Percentiles rank a stretch among this genome's conserved stretches.
These are phyloP conservation scores for Salisapilia sapeloensis DNA, from an alignment of 352 stramenopile species.

Conservation along the genomic window DNA sequence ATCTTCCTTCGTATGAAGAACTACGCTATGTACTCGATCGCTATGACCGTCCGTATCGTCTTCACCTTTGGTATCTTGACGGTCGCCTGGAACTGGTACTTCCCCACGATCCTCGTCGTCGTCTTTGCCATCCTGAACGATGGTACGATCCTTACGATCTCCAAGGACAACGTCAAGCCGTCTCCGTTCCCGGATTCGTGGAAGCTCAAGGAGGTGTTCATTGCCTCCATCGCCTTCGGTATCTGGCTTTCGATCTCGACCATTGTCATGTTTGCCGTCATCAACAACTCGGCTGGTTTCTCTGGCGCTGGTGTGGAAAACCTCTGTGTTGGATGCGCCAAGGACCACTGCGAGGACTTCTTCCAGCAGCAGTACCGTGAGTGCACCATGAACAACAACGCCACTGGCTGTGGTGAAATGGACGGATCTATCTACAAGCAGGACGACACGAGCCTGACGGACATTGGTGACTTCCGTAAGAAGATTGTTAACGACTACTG, in stretches of 20 bases:
- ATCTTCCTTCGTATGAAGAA: slow-evolving; percentile 88
- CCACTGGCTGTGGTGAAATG: slow-evolving; percentile 38
- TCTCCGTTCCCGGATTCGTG: slow-evolving; percentile 45
- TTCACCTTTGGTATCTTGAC: slow-evolving; percentile 79
- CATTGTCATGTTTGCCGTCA: slow-evolving; percentile 34
- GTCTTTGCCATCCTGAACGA: slow-evolving; percentile 86
- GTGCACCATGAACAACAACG: slow-evolving; percentile 24
- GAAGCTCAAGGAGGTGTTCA: slow-evolving; percentile 56
- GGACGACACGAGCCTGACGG: slow-evolving; percentile 10
- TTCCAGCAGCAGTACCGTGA: slow-evolving; percentile 30
- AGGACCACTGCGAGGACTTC: slow-evolving; percentile 34
- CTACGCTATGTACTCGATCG: slow-evolving; percentile 86
- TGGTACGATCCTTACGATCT: slow-evolving; percentile 69
- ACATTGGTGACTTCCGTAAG: slow-evolving; percentile 23
- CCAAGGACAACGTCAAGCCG: slow-evolving; percentile 54
- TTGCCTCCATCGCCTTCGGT: slow-evolving; percentile 46
- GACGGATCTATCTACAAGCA: slow-evolving; percentile 24
- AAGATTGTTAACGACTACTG: slow-evolving; percentile 21
- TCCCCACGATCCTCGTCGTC: slow-evolving; percentile 78
- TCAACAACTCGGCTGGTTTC: slow-evolving; percentile 45
- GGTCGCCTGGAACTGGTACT: slow-evolving; percentile 79
- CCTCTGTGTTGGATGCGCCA: slow-evolving; percentile 41
- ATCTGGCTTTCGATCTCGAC: slow-evolving; percentile 49
- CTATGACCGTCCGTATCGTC: slow-evolving; percentile 79
- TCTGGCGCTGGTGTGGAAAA: slow-evolving; percentile 31